phyloP scores from a whole-genome alignment of 2,329 filamentous ascomycete species.

The Neocatenulostroma microsporum region DNA sequence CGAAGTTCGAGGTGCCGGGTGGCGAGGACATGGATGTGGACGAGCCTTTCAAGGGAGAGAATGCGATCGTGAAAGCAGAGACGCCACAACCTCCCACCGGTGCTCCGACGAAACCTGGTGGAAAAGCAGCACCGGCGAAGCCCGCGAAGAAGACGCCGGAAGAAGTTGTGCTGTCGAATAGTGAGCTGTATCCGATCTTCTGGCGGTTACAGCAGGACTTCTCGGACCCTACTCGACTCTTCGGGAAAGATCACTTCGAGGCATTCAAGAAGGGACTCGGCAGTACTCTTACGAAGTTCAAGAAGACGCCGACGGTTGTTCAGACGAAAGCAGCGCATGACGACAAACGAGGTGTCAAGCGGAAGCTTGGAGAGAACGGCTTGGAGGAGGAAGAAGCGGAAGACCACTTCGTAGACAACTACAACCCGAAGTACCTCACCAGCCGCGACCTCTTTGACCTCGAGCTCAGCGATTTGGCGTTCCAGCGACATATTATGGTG shows the following conservation, averaged over 20 bases:
- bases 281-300: slow-evolving; percentile 66
- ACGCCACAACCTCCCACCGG: slow-evolving; percentile 19
- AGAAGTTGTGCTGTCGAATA: slow-evolving; percentile 52
- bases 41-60: slow-evolving; percentile 8
- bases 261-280: slow-evolving; percentile 57
- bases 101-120: slow-evolving; percentile 20
- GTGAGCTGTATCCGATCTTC: slow-evolving; percentile 79
- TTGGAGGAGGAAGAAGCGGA: slow-evolving; percentile 38
- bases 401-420: slow-evolving; percentile 59
- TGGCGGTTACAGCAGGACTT: slow-evolving; percentile 92
- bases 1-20: slow-evolving; percentile 58
- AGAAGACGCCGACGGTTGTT: slow-evolving; percentile 57
- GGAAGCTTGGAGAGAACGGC: slow-evolving; percentile 45
- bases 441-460: slow-evolving; percentile 92
- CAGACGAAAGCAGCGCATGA: slow-evolving; percentile 61
- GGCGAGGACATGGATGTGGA: slow-evolving; percentile 60
- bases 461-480: slow-evolving; percentile 92
- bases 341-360: slow-evolving; percentile 57
- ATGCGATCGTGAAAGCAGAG: slow-evolving; percentile 12
- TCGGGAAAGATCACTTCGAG: slow-evolving; percentile 59
- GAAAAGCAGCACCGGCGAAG: slow-evolving; percentile 20
- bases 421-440: slow-evolving; percentile 98
- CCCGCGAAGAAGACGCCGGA: slow-evolving; percentile 26
- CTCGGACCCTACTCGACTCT: slow-evolving; percentile 78
- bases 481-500: slow-evolving; percentile 87